These are phyloP conservation scores for Penicillium taxi DNA, from an alignment of 495 filamentous ascomycete species.

Conservation along the genomic window DNA sequence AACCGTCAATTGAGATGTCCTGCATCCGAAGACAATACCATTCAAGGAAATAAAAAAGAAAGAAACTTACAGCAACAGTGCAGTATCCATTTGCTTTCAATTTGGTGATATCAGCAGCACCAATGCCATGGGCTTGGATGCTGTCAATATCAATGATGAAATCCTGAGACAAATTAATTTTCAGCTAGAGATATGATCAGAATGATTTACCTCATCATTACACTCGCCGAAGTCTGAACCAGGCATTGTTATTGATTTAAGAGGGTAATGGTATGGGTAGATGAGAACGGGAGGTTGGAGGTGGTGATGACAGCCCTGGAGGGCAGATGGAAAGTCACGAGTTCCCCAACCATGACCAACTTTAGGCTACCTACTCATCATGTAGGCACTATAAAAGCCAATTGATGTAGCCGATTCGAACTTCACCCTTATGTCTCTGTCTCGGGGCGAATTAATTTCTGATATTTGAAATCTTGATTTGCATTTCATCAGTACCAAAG, in stretches of 20 bases:
- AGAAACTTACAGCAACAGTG: constrained; percentile 53
- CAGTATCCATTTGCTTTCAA: constrained; percentile 62
- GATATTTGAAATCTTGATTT: too few relatives aligned
- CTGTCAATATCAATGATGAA: constrained; percentile 69
- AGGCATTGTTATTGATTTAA: constrained; percentile 30
- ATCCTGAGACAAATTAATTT: constrained; percentile 21
- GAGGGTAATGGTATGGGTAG: background rate
- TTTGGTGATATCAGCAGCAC: constrained; percentile 66
- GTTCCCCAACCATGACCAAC: too few relatives aligned
- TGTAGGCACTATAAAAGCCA: too few relatives aligned
- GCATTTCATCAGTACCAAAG: too few relatives aligned
- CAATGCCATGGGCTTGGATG: constrained; percentile 68
- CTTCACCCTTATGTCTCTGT: too few relatives aligned
- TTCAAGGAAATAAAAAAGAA: background rate
- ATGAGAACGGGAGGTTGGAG: background rate
- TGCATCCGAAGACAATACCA: constrained; percentile 1
- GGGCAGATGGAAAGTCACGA: constrained; percentile 3
- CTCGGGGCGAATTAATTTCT: too few relatives aligned
- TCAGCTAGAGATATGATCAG: background rate
- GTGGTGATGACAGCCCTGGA: background rate
- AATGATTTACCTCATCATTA: constrained; percentile 46
- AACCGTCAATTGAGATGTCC: background rate
- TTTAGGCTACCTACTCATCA: too few relatives aligned
- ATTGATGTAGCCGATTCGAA: too few relatives aligned
- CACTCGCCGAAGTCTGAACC: constrained; percentile 45